Percentiles rank a stretch among this genome's conserved stretches.
phyloP scores from a whole-genome alignment of 2,329 filamentous ascomycete species.

The Calonectria fujianensis region DNA sequence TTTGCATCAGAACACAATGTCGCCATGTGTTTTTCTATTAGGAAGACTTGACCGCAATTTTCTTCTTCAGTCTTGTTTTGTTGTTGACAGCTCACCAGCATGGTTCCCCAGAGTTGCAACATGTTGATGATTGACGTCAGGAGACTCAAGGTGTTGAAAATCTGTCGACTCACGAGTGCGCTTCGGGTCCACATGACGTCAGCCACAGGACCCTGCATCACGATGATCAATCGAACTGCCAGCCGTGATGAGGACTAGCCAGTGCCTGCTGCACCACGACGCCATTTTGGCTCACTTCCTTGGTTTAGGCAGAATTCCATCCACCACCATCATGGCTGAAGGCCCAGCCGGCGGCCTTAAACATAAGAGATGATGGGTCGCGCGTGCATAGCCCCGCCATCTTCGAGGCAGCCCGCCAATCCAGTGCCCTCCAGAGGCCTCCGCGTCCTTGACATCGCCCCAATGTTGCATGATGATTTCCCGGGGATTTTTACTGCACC shows the following conservation, averaged over 20 bases:
- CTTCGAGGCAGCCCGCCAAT: conserved; percentile 17
- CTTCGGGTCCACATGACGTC: conserved; percentile 51
- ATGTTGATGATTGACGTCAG: conserved; percentile 51
- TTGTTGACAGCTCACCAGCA: conserved; percentile 20
- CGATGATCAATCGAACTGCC: conserved; percentile 25
- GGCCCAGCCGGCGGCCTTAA: conserved; percentile 18
- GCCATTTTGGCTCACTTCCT: conserved; percentile 47
- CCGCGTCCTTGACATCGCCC: conserved; percentile 16
- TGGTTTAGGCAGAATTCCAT: conserved; percentile 36
- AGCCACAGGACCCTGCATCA: conserved; percentile 51
- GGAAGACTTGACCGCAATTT: neutral
- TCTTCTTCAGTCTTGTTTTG: neutral
- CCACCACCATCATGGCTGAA: conserved; percentile 31
- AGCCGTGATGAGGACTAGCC: conserved; percentile 4
- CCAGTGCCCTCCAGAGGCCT: conserved; percentile 15
- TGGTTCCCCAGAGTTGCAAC: conserved; percentile 19
- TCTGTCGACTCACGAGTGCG: conserved; percentile 34
- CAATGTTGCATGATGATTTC: conserved; percentile 6
- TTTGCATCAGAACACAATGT: neutral
- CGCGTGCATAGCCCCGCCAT: conserved; percentile 42
- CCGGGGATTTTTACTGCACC: conserved; percentile 10
- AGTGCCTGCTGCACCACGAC: conserved; percentile 48
- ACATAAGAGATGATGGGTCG: conserved; percentile 29
- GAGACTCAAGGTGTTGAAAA: conserved; percentile 37
- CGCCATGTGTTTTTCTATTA: neutral